These are phyloP conservation scores for Pythium oligandrum DNA, from an alignment of 352 stramenopile species.

Conservation along the genomic window DNA sequence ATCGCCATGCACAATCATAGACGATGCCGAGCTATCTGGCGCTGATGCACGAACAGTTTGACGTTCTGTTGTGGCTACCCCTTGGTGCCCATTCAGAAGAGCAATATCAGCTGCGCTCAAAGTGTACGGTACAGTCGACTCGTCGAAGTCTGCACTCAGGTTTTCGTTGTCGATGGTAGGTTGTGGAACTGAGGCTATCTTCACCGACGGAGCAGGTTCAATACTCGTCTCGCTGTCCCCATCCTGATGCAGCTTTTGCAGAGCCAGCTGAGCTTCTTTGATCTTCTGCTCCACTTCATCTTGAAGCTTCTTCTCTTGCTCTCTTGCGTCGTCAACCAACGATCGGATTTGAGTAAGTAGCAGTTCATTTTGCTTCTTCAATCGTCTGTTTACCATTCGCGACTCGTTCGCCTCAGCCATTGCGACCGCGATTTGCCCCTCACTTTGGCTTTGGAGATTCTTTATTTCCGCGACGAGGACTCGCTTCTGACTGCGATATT, in stretches of 20 bases:
- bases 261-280: slow-evolving; percentile 9
- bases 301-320: slow-evolving; percentile 41
- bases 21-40: too few species aligned
- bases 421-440: slow-evolving; percentile 72
- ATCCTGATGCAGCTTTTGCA: slow-evolving; percentile 16
- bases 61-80: background rate
- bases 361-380: slow-evolving; percentile 84
- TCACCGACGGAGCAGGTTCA: background rate
- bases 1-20: too few species aligned
- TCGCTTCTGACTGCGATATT: slow-evolving; percentile 72
- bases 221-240: background rate
- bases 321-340: slow-evolving; percentile 56
- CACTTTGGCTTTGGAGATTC: slow-evolving; percentile 71
- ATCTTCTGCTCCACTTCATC: slow-evolving; percentile 20
- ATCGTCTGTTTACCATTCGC: slow-evolving; percentile 80
- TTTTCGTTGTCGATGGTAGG: too few species aligned
- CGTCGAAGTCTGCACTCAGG: slow-evolving; percentile 3
- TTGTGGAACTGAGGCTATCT: background rate
- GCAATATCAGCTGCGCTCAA: slow-evolving; percentile 66
- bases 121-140: slow-evolving; percentile 52
- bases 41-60: too few species aligned
- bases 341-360: slow-evolving; percentile 74
- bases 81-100: slow-evolving; percentile 55
- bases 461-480: slow-evolving; percentile 74
- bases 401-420: slow-evolving; percentile 80